Percentiles rank a stretch among this genome's conserved stretches.
Evolutionary conservation across 805 yeast genomes (phyloP).

Genomic region (Ogataea parapolymorpha): DNA sequence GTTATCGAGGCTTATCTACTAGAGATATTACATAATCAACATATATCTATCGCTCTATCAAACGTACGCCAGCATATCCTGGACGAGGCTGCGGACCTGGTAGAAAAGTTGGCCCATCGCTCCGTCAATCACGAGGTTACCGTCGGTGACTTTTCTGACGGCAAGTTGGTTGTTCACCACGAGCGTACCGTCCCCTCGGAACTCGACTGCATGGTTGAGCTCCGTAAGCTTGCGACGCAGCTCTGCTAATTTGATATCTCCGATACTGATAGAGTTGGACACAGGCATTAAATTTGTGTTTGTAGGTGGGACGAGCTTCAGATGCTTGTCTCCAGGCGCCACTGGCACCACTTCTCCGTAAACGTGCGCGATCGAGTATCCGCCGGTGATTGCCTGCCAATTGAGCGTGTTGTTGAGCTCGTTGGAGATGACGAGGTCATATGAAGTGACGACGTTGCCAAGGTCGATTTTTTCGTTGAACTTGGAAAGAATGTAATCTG

Average conservation of each 20-base stretch:
- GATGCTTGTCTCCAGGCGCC: conserved; percentile 13
- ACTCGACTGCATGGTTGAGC: conserved; percentile 72
- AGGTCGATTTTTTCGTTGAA: conserved; percentile 44
- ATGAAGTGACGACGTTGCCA: conserved; percentile 49
- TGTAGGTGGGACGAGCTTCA: conserved; percentile 14
- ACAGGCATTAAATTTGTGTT: conserved; percentile 16
- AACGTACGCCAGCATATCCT: conserved; percentile 72
- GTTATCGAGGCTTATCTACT: conserved; percentile 1
- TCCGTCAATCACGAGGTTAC: conserved; percentile 86
- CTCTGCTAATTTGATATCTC: conserved; percentile 83
- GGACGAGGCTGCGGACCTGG: conserved; percentile 66
- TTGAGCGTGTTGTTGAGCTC: conserved; percentile 53
- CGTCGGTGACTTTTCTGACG: conserved; percentile 74
- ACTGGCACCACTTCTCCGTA: conserved; percentile 52
- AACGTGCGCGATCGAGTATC: conserved; percentile 78
- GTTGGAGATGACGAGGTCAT: conserved; percentile 69
- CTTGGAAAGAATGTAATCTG: conserved; percentile 30
- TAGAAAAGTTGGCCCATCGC: conserved; percentile 71
- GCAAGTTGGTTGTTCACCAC: conserved; percentile 79
- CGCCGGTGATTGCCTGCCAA: conserved; percentile 86
- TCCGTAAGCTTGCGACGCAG: conserved; percentile 59
- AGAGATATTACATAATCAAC: not conserved
- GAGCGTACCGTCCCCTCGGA: conserved; percentile 88
- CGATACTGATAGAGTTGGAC: conserved; percentile 53
- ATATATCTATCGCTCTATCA: conserved; percentile 23